Conservation (phyloP, 2,329 filamentous ascomycete genomes). For the Fusarium dimerum region DNA sequence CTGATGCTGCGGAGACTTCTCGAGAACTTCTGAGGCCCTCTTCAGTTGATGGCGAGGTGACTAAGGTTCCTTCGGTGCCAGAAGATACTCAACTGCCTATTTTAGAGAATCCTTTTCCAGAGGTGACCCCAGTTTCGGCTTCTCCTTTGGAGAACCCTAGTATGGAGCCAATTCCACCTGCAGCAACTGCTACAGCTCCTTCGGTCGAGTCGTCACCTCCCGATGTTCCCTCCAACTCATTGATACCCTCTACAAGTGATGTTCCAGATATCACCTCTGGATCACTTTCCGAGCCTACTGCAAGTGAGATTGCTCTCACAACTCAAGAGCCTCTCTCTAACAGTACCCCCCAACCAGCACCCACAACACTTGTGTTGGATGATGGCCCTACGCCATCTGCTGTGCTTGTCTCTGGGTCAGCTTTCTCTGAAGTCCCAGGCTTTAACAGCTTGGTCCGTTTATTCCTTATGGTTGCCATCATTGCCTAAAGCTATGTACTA, state of each 20-base stretch:
- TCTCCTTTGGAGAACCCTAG: not conserved
- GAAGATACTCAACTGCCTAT: not conserved
- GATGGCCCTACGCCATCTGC: slow-evolving; percentile 27
- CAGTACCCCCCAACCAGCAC: slow-evolving; percentile 23
- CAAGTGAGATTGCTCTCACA: slow-evolving; percentile 12
- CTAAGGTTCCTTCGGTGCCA: not conserved
- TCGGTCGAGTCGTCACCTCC: not conserved
- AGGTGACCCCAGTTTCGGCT: not conserved
- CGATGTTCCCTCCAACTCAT: not conserved
- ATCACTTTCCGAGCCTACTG: not conserved
- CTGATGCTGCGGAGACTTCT: slow-evolving; percentile 5
- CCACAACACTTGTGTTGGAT: slow-evolving; percentile 19
- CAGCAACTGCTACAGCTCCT: not conserved
- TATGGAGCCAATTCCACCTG: not conserved
- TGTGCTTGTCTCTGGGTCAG: slow-evolving; percentile 31
- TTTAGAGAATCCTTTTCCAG: not conserved
- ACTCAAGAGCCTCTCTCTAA: slow-evolving; percentile 1
- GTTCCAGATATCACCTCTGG: not conserved
- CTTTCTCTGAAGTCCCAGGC: slow-evolving; percentile 18
- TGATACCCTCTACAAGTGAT: not conserved
- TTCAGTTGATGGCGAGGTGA: not conserved
- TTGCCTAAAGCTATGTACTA: slow-evolving; percentile 1
- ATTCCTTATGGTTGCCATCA: slow-evolving; percentile 27
- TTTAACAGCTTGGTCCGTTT: slow-evolving; percentile 27
- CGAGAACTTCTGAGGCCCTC: not conserved